Percentiles rank a stretch among this genome's conserved stretches.
phyloP scores from a whole-genome alignment of 2,329 filamentous ascomycete genomes.

The Trichophaea hybrida region DNA sequence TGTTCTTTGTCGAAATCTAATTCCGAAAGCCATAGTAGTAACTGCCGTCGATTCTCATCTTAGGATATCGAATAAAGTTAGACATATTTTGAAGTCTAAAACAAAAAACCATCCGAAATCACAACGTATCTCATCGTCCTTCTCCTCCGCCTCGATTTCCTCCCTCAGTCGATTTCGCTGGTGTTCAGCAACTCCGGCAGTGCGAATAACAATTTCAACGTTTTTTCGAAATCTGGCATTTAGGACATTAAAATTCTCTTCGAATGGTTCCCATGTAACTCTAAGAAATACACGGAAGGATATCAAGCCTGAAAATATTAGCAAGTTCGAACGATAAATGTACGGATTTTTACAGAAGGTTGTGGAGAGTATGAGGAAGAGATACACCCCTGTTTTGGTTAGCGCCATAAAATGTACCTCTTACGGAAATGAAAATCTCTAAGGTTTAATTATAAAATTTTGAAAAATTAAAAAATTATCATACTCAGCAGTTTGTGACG shows the following conservation, averaged over 20 bases:
- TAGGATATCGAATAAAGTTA: not conserved
- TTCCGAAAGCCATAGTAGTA: slow-evolving; percentile 5
- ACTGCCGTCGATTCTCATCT: slow-evolving; percentile 2
- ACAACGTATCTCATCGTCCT: not conserved
- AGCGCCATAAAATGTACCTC: too few species aligned
- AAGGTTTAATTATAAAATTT: too few species aligned
- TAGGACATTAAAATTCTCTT: slow-evolving; percentile 4
- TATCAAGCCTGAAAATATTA: slow-evolving; percentile 7
- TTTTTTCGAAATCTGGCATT: slow-evolving; percentile 2
- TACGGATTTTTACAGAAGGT: too few species aligned
- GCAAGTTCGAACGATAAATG: too few species aligned
- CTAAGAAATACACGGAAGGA: slow-evolving; percentile 13
- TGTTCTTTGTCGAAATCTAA: slow-evolving; percentile 8
- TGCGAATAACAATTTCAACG: slow-evolving; percentile 10
- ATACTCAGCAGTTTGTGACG: too few species aligned
- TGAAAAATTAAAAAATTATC: too few species aligned
- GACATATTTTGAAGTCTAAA: not conserved
- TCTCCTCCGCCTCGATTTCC: slow-evolving; percentile 1
- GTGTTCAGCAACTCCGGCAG: slow-evolving; percentile 8
- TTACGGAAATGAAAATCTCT: too few species aligned
- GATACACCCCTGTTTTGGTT: too few species aligned
- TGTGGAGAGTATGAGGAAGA: too few species aligned
- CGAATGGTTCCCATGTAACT: slow-evolving; percentile 13
- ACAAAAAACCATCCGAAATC: not conserved
- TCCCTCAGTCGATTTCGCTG: not conserved